These are phyloP conservation scores for Colletotrichum sp. DNA, from an alignment of 2,329 filamentous ascomycete species.

Conservation along the genomic window DNA sequence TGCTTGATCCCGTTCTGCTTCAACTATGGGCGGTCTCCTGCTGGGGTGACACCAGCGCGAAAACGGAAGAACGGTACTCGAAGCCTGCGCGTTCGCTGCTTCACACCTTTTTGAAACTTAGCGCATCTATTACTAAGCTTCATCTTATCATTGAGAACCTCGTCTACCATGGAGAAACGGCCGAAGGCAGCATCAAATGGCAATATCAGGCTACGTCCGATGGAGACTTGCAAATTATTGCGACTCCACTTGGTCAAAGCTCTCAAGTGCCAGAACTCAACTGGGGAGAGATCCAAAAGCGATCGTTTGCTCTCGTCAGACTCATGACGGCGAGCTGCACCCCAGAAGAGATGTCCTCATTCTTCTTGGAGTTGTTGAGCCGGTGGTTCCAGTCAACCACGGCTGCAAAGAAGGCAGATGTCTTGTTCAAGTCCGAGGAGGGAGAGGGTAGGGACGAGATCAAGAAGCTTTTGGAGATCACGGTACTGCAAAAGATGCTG, in stretches of 20 bases:
- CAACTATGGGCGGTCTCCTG: conserved; percentile 68
- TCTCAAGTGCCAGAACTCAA: conserved; percentile 33
- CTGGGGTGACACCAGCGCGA: conserved; percentile 42
- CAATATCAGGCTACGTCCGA: conserved; percentile 48
- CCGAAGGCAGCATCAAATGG: conserved; percentile 49
- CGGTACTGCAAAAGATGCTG: conserved; percentile 69
- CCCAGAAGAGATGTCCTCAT: conserved; percentile 59
- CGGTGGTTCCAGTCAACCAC: conserved; percentile 54
- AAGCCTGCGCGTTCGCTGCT: conserved; percentile 55
- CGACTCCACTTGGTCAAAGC: conserved; percentile 17
- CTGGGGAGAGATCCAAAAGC: conserved; percentile 50
- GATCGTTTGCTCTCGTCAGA: conserved; percentile 51
- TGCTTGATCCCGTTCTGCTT: conserved; percentile 62
- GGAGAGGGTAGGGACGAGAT: conserved; percentile 44
- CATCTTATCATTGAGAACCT: conserved; percentile 56
- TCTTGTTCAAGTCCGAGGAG: conserved; percentile 28
- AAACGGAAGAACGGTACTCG: conserved; percentile 42
- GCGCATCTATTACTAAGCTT: conserved; percentile 55
- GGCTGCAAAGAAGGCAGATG: conserved; percentile 26
- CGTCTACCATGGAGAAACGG: conserved; percentile 54
- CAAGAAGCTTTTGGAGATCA: conserved; percentile 58
- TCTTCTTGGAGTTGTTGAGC: conserved; percentile 65
- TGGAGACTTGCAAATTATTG: conserved; percentile 57
- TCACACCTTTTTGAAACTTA: conserved; percentile 61
- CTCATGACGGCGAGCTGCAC: conserved; percentile 55